Evolutionary conservation across 2,329 filamentous ascomycete genomes (phyloP).

Genomic region (Rugonectria rugulosa): DNA sequence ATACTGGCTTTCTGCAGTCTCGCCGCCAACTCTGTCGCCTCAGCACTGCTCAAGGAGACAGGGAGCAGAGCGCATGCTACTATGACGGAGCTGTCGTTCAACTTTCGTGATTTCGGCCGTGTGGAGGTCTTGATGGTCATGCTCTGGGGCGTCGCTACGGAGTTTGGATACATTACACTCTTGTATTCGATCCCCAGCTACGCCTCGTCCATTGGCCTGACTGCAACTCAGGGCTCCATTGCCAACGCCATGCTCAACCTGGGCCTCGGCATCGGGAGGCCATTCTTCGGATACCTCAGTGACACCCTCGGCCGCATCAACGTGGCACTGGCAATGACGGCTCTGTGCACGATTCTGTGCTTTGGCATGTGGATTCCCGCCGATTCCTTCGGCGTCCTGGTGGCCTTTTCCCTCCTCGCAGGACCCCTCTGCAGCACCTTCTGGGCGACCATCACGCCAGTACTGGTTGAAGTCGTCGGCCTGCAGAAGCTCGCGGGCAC

Average conservation of each 20-base stretch:
- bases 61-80: neutral
- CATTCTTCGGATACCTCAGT: slow-evolving; percentile 17
- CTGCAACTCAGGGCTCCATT: slow-evolving; percentile 14
- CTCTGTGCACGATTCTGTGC: slow-evolving; percentile 6
- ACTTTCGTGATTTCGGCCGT: slow-evolving; percentile 1
- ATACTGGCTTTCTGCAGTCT: slow-evolving; percentile 11
- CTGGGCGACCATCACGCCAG: slow-evolving; percentile 58
- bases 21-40: neutral
- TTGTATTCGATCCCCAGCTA: slow-evolving; percentile 17
- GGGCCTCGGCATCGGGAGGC: slow-evolving; percentile 4
- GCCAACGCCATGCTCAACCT: slow-evolving; percentile 14
- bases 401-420: slow-evolving; percentile 6
- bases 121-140: slow-evolving; percentile 13
- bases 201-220: slow-evolving; percentile 10
- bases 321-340: slow-evolving; percentile 7
- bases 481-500: slow-evolving; percentile 63
- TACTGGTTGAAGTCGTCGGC: slow-evolving; percentile 68
- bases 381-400: neutral
- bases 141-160: slow-evolving; percentile 12
- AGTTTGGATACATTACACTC: slow-evolving; percentile 13
- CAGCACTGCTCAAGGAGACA: slow-evolving; percentile 2
- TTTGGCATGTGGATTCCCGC: slow-evolving; percentile 18
- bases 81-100: neutral
- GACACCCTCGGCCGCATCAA: slow-evolving; percentile 17
- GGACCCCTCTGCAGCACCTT: slow-evolving; percentile 15